Evolutionary conservation across 2,329 filamentous ascomycete genomes (phyloP), one percentile per base, ranked within the genome.

Genomic region (Alternaria gaisen): DNA sequence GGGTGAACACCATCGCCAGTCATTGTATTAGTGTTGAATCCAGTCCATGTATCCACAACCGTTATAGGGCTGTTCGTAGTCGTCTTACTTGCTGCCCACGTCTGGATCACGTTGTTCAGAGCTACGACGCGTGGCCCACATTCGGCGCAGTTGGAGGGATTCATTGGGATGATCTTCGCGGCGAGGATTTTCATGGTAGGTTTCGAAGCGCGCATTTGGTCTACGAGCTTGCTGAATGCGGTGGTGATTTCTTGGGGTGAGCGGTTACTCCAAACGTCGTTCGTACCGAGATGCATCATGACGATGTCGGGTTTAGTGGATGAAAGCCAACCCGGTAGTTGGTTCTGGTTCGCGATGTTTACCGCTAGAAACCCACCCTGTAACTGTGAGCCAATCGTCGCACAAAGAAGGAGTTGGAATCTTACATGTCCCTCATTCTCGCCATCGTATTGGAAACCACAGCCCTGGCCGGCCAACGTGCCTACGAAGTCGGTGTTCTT

Each of bases 251-350:
- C 68, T 2, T 55, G 51, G 0, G 73, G 59, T 3, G 67, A 67
- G 20, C 71, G 67, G 48, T 72, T 72, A 42, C 64, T 74, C 74
- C 77, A 79, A 12, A 80, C 72, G 57, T 81, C 80, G 68, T 80
- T 79, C 3, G 79, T 80, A 9, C 77, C 79, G 3, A 82, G 71
- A 64, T 81, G 79, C 79, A 82, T 80, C 66, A 80, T 73, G 36
- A 81, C 75, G 41, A 82, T 68, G 61, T 81, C 78, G 0, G 80
- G 79, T 20, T 74, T 72, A 6, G 77, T 72, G 20, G 70, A 60
- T 0, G 66, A 61, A 20, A 82, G 71, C 79, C 79, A 82, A 8
- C 61, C 66, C 1, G 72, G 70, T 3, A 82, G 74, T 38, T 71
- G 69, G 44, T 77, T 77, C 51, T 80, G 79, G 28, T 71, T 69